These are phyloP conservation scores for Areca catechu DNA, from an alignment of 176 grass and related monocot species.

Conservation along the genomic window DNA sequence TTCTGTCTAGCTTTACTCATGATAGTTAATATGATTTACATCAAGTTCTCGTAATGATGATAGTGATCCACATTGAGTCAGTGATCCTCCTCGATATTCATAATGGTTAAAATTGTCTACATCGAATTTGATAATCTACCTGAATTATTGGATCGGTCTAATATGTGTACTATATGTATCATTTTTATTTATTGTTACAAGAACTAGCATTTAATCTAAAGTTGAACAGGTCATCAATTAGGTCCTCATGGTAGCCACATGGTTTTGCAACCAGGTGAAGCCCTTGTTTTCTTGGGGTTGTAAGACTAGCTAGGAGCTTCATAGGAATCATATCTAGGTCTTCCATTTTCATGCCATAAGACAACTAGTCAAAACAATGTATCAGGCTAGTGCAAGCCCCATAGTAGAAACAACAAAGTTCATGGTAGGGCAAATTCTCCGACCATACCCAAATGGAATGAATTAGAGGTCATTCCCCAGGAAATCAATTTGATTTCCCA, in stretches of 20 bases:
- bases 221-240: too few species aligned
- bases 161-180: too few species aligned
- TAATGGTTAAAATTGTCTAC: too few species aligned
- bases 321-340: neutral
- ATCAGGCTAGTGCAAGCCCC: conserved; percentile 1
- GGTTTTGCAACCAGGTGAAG: conserved; percentile 1
- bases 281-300: neutral
- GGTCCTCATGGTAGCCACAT: neutral
- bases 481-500: neutral
- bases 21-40: too few species aligned
- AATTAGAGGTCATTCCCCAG: neutral
- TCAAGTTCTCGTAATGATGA: too few species aligned
- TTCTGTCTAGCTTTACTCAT: too few species aligned
- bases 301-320: neutral
- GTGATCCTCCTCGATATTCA: too few species aligned
- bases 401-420: neutral
- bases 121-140: too few species aligned
- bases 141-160: too few species aligned
- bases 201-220: too few species aligned
- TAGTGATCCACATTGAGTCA: too few species aligned
- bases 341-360: neutral
- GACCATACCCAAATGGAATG: neutral
- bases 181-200: too few species aligned
- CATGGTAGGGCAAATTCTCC: neutral
- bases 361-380: neutral